Percentiles rank a stretch among this genome's conserved stretches.
Conservation (phyloP, 345 rosid species). For the Hypericum androsaemum region DNA sequence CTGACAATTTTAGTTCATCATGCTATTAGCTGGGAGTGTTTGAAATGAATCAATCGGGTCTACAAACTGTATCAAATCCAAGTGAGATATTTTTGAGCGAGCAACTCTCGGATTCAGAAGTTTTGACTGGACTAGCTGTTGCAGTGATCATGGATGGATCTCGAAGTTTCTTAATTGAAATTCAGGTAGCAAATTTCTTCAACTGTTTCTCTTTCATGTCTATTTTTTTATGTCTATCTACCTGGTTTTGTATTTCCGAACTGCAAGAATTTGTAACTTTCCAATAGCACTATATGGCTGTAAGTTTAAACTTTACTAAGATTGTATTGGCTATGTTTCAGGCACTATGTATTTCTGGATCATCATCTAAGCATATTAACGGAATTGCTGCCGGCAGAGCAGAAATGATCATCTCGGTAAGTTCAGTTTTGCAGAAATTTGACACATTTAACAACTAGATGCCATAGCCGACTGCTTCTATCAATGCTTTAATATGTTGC, state of each 20-base stretch:
- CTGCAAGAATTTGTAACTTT: not conserved
- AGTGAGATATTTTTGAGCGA: constrained; percentile 76
- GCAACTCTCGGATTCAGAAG: constrained; percentile 56
- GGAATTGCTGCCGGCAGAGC: constrained; percentile 80
- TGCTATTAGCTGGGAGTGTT: constrained; percentile 78
- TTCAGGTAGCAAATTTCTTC: constrained; percentile 46
- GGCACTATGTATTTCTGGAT: constrained; percentile 72
- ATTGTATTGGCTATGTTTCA: constrained; percentile 16
- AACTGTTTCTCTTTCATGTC: not conserved
- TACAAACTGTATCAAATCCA: constrained; percentile 65
- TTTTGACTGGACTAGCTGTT: constrained; percentile 84
- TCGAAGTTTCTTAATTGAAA: constrained; percentile 73
- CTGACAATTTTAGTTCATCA: constrained; percentile 4
- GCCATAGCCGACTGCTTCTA: no score
- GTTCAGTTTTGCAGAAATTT: constrained; percentile 8
- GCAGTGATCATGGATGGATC: constrained; percentile 89
- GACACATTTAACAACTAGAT: no score
- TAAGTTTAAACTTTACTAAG: not conserved
- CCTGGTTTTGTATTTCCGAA: not conserved
- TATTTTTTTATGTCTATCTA: not conserved
- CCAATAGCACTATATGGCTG: not conserved
- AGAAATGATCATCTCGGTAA: constrained; percentile 84
- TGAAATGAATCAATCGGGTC: constrained; percentile 75
- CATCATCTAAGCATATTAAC: constrained; percentile 60
- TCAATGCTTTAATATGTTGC: no score